Conservation (phyloP, 805 yeast genomes). For the Ogataea nitratoaversa region DNA sequence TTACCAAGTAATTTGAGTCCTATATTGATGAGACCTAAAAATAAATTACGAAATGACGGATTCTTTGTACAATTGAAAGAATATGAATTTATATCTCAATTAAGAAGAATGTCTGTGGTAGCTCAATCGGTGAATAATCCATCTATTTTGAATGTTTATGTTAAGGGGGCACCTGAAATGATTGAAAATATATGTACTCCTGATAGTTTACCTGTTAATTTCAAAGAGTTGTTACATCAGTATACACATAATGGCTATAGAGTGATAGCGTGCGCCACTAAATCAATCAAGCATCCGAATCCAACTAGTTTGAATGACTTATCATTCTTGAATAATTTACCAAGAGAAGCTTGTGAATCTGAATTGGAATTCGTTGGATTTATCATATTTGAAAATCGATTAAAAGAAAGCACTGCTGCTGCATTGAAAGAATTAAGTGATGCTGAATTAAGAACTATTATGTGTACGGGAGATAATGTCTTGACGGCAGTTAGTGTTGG, state of each 20-base stretch:
- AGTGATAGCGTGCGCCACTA: constrained; percentile 88
- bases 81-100: constrained; percentile 79
- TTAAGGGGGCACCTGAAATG: constrained; percentile 98
- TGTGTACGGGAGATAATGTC: constrained; percentile 98
- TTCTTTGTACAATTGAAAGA: constrained; percentile 39
- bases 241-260: constrained; percentile 94
- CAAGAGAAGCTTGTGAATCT: constrained; percentile 66
- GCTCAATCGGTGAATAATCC: constrained; percentile 42
- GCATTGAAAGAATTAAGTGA: constrained; percentile 56
- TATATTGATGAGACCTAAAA: constrained; percentile 43
- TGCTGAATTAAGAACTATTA: constrained; percentile 77
- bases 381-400: constrained; percentile 86
- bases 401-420: constrained; percentile 62
- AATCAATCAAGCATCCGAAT: constrained; percentile 31
- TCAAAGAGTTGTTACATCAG: constrained; percentile 65
- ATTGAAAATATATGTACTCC: constrained; percentile 73
- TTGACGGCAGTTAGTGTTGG: constrained; percentile 94
- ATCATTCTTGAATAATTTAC: constrained; percentile 43
- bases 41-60: constrained; percentile 23
- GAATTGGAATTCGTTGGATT: constrained; percentile 78
- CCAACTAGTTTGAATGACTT: constrained; percentile 32
- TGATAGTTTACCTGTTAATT: constrained; percentile 68
- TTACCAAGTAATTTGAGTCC: constrained; percentile 42
- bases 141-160: constrained; percentile 42
- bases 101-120: constrained; percentile 89